Evolutionary conservation across 768 basidiomycete genomes (phyloP).

Genomic region (Lentinula boryana): DNA sequence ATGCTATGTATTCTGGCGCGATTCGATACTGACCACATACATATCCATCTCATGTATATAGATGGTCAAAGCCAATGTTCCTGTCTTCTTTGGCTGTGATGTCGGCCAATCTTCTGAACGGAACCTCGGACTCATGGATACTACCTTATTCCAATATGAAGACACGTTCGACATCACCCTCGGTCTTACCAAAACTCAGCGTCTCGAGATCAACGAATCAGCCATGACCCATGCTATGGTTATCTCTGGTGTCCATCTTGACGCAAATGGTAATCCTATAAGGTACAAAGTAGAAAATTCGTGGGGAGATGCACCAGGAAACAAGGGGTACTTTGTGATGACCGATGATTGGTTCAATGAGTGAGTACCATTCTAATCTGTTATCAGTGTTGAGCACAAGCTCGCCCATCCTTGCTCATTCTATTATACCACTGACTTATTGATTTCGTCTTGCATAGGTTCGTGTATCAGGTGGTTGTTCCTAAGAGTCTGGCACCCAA

Average conservation of each 20-base stretch:
- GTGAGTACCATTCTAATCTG: constrained; percentile 34
- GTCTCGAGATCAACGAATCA: constrained; percentile 77
- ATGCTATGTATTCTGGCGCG: too few relatives aligned
- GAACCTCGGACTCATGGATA: constrained; percentile 79
- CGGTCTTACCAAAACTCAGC: constrained; percentile 78
- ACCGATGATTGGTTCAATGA: constrained; percentile 89
- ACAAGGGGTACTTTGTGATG: constrained; percentile 92
- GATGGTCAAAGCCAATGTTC: constrained; percentile 81
- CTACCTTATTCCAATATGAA: constrained; percentile 76
- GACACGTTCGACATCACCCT: constrained; percentile 80
- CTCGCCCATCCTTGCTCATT: background rate
- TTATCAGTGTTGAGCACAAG: background rate
- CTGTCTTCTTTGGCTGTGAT: constrained; percentile 96
- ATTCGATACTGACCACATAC: background rate
- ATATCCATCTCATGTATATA: constrained; percentile 11
- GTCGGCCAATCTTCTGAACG: constrained; percentile 82
- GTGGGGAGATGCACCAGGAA: constrained; percentile 74
- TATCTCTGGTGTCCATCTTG: constrained; percentile 88
- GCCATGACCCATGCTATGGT: constrained; percentile 97
- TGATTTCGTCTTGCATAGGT: constrained; percentile 33
- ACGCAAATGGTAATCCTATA: constrained; percentile 64
- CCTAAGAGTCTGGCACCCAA: constrained; percentile 75
- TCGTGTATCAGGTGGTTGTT: constrained; percentile 90
- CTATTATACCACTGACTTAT: background rate
- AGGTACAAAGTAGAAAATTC: constrained; percentile 98